These are phyloP conservation scores for Camellia japonica DNA, from an alignment of 148 eudicot species.

Conservation along the genomic window DNA sequence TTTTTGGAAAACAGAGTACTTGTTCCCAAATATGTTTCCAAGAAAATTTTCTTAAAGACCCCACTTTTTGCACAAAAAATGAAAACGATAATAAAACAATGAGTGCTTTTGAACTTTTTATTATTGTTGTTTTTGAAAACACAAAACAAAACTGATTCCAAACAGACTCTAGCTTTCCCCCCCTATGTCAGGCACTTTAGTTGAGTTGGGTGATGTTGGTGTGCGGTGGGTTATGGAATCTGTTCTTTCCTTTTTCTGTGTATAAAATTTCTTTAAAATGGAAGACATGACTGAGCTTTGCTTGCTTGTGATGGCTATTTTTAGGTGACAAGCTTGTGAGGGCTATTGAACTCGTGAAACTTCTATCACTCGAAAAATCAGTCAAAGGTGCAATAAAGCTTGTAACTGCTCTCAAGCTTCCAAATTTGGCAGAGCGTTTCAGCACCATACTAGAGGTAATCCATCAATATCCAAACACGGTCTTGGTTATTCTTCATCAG, in stretches of 20 bases:
- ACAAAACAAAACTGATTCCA: too few relatives aligned
- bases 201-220: not conserved
- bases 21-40: too few relatives aligned
- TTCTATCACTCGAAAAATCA: conserved; percentile 80
- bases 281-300: not conserved
- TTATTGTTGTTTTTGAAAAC: too few relatives aligned
- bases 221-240: not conserved
- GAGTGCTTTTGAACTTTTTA: too few relatives aligned
- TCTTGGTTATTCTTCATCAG: not conserved
- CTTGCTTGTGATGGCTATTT: conserved; percentile 17
- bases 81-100: too few relatives aligned
- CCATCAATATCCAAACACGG: not conserved
- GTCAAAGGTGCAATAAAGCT: conserved; percentile 89
- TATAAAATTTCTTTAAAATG: not conserved
- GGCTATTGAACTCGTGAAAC: conserved; percentile 91
- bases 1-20: too few relatives aligned
- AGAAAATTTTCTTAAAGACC: too few relatives aligned
- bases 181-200: not conserved
- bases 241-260: not conserved
- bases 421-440: conserved; percentile 89
- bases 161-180: not conserved
- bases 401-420: conserved; percentile 87
- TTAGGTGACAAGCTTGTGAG: conserved; percentile 94
- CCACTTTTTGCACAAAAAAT: too few relatives aligned
- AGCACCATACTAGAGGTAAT: conserved; percentile 78